Conservation (phyloP, 257 asterid genomes). For the Petunia secreta region DNA sequence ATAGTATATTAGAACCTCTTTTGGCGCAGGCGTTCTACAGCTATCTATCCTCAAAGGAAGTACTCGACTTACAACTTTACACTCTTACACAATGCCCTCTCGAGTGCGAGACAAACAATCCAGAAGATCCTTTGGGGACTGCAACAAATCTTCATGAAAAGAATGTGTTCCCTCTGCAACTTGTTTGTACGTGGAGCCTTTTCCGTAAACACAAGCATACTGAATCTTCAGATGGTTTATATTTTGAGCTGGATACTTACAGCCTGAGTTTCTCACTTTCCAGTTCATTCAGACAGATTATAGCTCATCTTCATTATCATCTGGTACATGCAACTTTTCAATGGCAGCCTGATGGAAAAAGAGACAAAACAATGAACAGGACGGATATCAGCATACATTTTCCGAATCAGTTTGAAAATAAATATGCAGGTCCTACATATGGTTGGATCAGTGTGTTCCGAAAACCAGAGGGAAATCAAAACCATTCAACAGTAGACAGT, state of each 20-base stretch:
- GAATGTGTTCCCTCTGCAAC: slow-evolving; percentile 19
- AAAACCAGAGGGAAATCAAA: neutral
- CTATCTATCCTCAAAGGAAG: neutral
- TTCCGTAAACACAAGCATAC: slow-evolving; percentile 42
- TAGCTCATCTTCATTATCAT: slow-evolving; percentile 70
- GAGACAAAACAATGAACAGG: neutral
- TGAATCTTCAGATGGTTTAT: slow-evolving; percentile 28
- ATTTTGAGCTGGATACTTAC: slow-evolving; percentile 29
- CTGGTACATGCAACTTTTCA: slow-evolving; percentile 93
- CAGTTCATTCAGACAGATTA: slow-evolving; percentile 38
- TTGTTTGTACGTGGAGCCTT: slow-evolving; percentile 24
- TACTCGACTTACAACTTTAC: neutral
- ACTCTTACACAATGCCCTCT: slow-evolving; percentile 4
- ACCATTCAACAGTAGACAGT: too few species aligned
- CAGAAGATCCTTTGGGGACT: slow-evolving; percentile 1
- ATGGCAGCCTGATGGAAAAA: slow-evolving; percentile 68
- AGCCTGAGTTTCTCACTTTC: slow-evolving; percentile 23
- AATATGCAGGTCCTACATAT: neutral
- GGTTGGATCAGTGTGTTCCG: neutral
- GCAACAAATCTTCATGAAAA: slow-evolving; percentile 23
- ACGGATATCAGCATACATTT: neutral
- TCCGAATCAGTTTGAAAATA: neutral
- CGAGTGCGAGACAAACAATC: slow-evolving; percentile 4
- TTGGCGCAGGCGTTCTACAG: neutral
- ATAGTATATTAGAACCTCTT: neutral